Evolutionary conservation across 352 stramenopile species (phyloP).

Genomic region (Pythium periplocum): DNA sequence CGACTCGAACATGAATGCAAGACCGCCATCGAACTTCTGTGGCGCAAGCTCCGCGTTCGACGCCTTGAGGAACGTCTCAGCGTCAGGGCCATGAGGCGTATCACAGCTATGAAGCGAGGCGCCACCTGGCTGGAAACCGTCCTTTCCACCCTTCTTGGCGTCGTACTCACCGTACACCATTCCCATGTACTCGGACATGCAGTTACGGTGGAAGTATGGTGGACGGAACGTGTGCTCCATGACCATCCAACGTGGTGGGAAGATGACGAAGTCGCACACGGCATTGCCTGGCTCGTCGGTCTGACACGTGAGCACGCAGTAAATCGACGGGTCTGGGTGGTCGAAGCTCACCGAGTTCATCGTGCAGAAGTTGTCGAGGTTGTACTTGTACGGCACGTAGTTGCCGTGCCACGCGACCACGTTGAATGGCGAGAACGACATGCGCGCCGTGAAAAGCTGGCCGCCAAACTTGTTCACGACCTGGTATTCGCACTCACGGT

Average conservation of each 20-base stretch:
- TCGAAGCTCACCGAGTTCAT: slow-evolving; percentile 96
- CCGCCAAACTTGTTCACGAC: slow-evolving; percentile 89
- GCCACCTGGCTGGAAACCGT: slow-evolving; percentile 90
- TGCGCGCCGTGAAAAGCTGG: slow-evolving; percentile 81
- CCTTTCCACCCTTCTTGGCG: slow-evolving; percentile 86
- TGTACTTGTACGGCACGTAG: slow-evolving; percentile 97
- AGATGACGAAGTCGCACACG: slow-evolving; percentile 97
- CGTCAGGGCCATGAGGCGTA: slow-evolving; percentile 92
- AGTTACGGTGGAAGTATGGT: slow-evolving; percentile 96
- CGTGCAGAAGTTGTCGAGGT: slow-evolving; percentile 92
- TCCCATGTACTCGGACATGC: slow-evolving; percentile 98
- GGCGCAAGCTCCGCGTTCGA: slow-evolving; percentile 80
- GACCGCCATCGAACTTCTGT: slow-evolving; percentile 87
- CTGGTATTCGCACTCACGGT: slow-evolving; percentile 71
- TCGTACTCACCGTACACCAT: slow-evolving; percentile 96
- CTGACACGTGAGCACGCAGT: slow-evolving; percentile 95
- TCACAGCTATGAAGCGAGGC: slow-evolving; percentile 88
- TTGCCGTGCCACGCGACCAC: slow-evolving; percentile 98
- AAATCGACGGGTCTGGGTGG: slow-evolving; percentile 96
- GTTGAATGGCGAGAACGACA: slow-evolving; percentile 92
- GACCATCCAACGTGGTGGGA: slow-evolving; percentile 94
- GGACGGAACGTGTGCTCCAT: slow-evolving; percentile 92
- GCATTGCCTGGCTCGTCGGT: slow-evolving; percentile 91
- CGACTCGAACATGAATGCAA: slow-evolving; percentile 98
- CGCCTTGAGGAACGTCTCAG: slow-evolving; percentile 87